Evolutionary conservation across 169 alveolate species (phyloP).

Genomic region (Eimeria zaria): DNA sequence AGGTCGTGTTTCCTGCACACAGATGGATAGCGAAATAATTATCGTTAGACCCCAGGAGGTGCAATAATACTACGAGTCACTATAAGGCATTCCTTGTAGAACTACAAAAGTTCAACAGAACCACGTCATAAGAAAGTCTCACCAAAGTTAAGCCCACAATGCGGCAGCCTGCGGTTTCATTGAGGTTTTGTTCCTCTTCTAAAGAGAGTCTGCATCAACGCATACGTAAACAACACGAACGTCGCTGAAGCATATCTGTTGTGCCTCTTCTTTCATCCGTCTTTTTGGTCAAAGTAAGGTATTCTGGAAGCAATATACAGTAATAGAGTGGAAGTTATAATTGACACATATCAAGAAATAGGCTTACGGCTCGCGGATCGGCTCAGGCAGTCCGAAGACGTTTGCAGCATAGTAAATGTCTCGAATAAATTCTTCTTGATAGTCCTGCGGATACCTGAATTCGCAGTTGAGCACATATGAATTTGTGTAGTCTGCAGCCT

Average conservation of each 20-base stretch:
- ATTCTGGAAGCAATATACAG: background rate
- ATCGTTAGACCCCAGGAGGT: background rate
- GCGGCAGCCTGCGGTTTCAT: conserved; percentile 88
- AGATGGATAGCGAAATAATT: background rate
- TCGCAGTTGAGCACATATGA: background rate
- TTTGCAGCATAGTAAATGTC: conserved; percentile 98
- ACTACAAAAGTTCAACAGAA: background rate
- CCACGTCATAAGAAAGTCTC: background rate
- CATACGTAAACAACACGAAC: background rate
- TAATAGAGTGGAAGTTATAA: background rate
- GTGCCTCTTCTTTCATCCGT: background rate
- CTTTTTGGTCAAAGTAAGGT: no score
- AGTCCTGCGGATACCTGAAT: conserved; percentile 94
- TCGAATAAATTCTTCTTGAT: conserved; percentile 95
- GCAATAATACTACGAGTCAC: background rate
- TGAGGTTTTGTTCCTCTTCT: conserved; percentile 89
- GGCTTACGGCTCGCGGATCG: conserved; percentile 79
- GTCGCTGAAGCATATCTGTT: background rate
- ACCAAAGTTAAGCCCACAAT: conserved; percentile 90
- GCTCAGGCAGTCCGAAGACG: conserved; percentile 90
- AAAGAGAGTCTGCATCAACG: conserved; percentile 81
- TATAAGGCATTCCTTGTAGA: background rate
- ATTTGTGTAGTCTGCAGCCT: no score
- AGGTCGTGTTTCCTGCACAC: conserved; percentile 95
- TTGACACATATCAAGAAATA: background rate